Conservation (phyloP, 805 yeast genomes). For the Ogataea wickerhamii region DNA sequence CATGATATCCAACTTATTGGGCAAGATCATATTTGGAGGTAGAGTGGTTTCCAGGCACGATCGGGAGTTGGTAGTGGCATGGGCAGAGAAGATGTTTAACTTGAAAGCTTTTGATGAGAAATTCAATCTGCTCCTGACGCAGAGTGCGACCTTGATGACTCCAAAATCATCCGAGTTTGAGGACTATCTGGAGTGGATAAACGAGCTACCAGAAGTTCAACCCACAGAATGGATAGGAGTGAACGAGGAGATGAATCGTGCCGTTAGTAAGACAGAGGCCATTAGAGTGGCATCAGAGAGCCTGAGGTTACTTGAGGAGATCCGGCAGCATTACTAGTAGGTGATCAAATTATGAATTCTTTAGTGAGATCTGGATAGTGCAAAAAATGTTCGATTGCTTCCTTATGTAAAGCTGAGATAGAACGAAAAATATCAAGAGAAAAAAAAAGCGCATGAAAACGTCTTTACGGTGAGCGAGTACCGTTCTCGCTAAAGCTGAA, state of each 20-base stretch:
- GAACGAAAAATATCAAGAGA: not conserved
- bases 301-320: slow-evolving; percentile 4
- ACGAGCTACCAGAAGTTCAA: slow-evolving; percentile 48
- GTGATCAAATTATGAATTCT: too few relatives aligned
- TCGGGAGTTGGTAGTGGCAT: slow-evolving; percentile 29
- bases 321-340: not conserved
- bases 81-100: slow-evolving; percentile 40
- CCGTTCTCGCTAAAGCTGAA: too few relatives aligned
- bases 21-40: slow-evolving; percentile 64
- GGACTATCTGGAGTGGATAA: slow-evolving; percentile 47
- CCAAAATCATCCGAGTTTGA: slow-evolving; percentile 46
- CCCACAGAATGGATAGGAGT: slow-evolving; percentile 31
- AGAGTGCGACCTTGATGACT: slow-evolving; percentile 25
- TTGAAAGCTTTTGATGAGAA: slow-evolving; percentile 37
- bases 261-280: slow-evolving; percentile 7
- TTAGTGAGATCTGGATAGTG: too few relatives aligned
- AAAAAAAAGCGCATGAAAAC: not conserved
- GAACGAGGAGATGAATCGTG: slow-evolving; percentile 10
- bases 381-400: too few relatives aligned
- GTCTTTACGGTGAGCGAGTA: too few relatives aligned
- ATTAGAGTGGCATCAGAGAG: slow-evolving; percentile 6
- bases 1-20: slow-evolving; percentile 45
- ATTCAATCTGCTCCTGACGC: slow-evolving; percentile 40
- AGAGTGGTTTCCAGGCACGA: slow-evolving; percentile 48
- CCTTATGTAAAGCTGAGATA: too few relatives aligned